These are phyloP conservation scores for Rhododendron kiyosumense DNA, from an alignment of 148 eudicot species.

Conservation along the genomic window DNA sequence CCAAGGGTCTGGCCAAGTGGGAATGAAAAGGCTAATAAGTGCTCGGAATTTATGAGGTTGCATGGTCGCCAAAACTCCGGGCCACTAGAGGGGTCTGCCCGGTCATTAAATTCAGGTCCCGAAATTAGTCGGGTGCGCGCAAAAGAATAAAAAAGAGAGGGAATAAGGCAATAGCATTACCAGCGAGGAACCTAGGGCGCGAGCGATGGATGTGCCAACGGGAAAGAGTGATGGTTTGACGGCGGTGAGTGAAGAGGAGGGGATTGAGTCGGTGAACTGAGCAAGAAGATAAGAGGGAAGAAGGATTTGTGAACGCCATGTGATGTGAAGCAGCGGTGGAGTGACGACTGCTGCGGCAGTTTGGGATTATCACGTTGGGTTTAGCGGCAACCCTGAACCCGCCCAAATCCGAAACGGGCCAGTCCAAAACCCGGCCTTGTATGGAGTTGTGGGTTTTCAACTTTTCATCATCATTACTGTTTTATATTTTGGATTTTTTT, in stretches of 20 bases:
- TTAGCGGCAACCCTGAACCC: background rate
- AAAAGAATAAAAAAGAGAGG: too few relatives aligned
- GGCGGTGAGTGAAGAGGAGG: conserved; percentile 44
- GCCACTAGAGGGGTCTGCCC: too few relatives aligned
- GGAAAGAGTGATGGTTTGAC: conserved; percentile 29
- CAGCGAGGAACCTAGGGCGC: conserved; percentile 39
- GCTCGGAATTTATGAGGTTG: too few relatives aligned
- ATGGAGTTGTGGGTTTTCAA: too few relatives aligned
- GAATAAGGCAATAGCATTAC: conserved; percentile 12
- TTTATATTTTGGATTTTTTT: too few relatives aligned
- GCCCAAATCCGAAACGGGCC: background rate
- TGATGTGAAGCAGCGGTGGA: conserved; percentile 20
- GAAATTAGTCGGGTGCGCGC: too few relatives aligned
- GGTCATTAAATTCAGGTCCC: too few relatives aligned
- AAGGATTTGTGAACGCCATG: conserved; percentile 61
- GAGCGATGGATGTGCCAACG: conserved; percentile 20
- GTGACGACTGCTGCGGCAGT: background rate
- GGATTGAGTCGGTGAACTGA: conserved; percentile 58
- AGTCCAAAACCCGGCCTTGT: too few relatives aligned
- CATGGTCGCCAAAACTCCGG: too few relatives aligned
- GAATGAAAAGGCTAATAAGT: too few relatives aligned
- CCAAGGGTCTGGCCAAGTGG: too few relatives aligned
- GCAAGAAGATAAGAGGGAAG: conserved; percentile 54
- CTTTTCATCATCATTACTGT: too few relatives aligned
- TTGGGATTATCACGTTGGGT: background rate